Evolutionary conservation across 2,329 filamentous ascomycete species (phyloP), one percentile per base, ranked within the genome.

Genomic region (Lachnellula cervina): DNA sequence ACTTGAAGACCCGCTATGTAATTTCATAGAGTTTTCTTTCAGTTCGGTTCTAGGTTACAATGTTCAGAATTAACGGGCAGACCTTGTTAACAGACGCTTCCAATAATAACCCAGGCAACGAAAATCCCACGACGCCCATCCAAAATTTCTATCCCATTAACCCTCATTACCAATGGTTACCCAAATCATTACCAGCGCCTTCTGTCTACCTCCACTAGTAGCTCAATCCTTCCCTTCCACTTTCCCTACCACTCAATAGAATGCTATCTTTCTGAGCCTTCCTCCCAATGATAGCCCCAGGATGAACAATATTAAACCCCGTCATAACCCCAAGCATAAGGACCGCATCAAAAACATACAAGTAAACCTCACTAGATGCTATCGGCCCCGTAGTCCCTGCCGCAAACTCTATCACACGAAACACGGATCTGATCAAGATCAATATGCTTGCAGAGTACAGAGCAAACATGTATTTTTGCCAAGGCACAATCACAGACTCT

Each of bases 381-480:
- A 81, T 60, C 49, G 70, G 73, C 1, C 78, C 78, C 21, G 69
- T 61, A 25, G 72, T 69, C 1, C 78, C 77, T 60, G 73, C 65
- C 0, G 68, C 58, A 56, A 77, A 82, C 67, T 81, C 79, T 6
- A 74, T 64, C 9, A 80, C 69, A 34, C 79, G 72, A 52, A 79
- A 79, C 2, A 80, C 56, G 6, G 69, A 75, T 37, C 80, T 72
- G 5, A 80, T 52, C 56, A 81, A 66, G 62, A 82, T 80, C 17
- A 80, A 64, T 0, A 64, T 58, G 53, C 72, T 74, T 37, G 71
- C 70, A 2, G 62, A 47, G 60, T 79, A 79, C 5, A 80, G 66
- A 0, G 68, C 62, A 19, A 63, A 59, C 49, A 80, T 64, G 52
- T 75, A 71, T 52, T 69, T 72, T 34, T 59, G 51, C 63, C 64